Percentiles rank a stretch among this genome's conserved stretches.
phyloP scores from a whole-genome alignment of 805 yeast genomes.

The Lipomyces mesembrius region DNA sequence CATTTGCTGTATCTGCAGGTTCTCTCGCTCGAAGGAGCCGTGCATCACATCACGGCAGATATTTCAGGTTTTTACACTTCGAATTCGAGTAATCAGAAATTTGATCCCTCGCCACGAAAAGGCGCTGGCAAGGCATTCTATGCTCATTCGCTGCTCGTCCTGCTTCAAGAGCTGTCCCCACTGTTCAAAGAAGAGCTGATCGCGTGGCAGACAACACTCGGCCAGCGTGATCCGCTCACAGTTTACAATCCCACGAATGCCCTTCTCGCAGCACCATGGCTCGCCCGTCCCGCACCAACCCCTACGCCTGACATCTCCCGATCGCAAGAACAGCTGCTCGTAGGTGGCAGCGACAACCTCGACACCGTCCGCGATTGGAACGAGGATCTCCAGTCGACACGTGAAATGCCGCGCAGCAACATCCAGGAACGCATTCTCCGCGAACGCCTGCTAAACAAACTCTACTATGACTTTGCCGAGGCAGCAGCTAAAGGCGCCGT shows the following conservation, averaged over 20 bases:
- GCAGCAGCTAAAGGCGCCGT: conserved; percentile 81
- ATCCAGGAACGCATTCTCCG: conserved; percentile 71
- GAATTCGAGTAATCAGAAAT: conserved; percentile 65
- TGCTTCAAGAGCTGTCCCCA: conserved; percentile 70
- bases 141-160: conserved; percentile 58
- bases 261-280: conserved; percentile 77
- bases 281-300: conserved; percentile 48
- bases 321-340: conserved; percentile 59
- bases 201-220: conserved; percentile 53
- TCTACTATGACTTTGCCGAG: conserved; percentile 73
- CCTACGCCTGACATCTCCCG: conserved; percentile 61
- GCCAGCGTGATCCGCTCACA: conserved; percentile 43
- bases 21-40: conserved; percentile 81
- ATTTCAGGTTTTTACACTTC: conserved; percentile 80
- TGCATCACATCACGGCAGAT: conserved; percentile 75
- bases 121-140: conserved; percentile 9
- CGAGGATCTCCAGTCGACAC: conserved; percentile 83
- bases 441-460: conserved; percentile 74
- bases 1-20: conserved; percentile 77
- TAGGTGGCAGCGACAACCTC: conserved; percentile 64
- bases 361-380: conserved; percentile 78
- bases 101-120: conserved; percentile 64
- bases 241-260: conserved; percentile 62
- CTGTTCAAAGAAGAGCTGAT: conserved; percentile 59
- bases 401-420: conserved; percentile 63